A percentile compares a stretch with the other conserved stretches of the same genome.
Conservation (phyloP, 2,329 filamentous ascomycete species). For the Elsinoe fawcettii region DNA sequence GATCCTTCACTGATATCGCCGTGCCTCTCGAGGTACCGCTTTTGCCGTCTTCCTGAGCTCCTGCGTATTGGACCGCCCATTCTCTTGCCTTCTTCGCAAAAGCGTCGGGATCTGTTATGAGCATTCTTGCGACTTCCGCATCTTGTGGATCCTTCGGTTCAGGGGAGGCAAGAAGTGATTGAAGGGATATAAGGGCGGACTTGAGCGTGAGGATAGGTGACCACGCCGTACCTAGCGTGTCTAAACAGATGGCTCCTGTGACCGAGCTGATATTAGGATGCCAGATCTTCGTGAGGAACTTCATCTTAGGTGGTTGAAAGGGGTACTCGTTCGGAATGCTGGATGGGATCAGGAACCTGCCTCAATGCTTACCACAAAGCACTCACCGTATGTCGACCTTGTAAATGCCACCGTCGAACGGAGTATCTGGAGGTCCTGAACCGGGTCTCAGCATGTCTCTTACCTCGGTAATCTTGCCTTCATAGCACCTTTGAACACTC, state of each 20-base stretch:
- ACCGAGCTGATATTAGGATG: conserved; percentile 95
- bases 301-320: conserved; percentile 86
- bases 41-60: conserved; percentile 58
- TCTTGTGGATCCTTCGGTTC: conserved; percentile 97
- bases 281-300: conserved; percentile 89
- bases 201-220: conserved; percentile 96
- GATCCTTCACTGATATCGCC: conserved; percentile 19
- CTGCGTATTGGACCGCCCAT: conserved; percentile 80
- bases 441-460: neutral
- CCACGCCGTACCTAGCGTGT: conserved; percentile 84
- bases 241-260: conserved; percentile 92
- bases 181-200: conserved; percentile 83
- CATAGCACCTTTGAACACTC: conserved; percentile 69
- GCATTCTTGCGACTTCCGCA: conserved; percentile 86
- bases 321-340: conserved; percentile 79
- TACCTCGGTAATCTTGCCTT: too few species aligned
- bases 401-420: conserved; percentile 81
- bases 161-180: conserved; percentile 84
- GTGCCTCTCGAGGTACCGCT: conserved; percentile 32
- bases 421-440: conserved; percentile 67
- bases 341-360: conserved; percentile 26
- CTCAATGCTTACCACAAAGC: neutral
- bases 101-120: conserved; percentile 67
- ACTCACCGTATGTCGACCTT: conserved; percentile 62
- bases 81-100: conserved; percentile 79